Conservation (phyloP, 2,329 filamentous ascomycete species). For the Stemphylium beticola region DNA sequence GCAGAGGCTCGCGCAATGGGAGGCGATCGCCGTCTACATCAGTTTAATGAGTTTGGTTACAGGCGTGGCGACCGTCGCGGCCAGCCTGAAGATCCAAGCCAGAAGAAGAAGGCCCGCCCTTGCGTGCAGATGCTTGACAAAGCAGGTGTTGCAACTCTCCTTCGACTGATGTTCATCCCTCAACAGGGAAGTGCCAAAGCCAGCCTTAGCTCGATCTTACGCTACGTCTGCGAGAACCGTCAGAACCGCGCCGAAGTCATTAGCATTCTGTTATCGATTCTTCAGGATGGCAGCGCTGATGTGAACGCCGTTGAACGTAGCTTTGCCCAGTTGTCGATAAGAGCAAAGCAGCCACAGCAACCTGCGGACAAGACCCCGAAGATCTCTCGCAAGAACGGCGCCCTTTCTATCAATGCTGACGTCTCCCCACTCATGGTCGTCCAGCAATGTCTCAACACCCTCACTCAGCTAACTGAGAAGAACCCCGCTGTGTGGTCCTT, state of each 20-base stretch:
- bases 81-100: slow-evolving; percentile 55
- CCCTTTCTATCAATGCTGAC: slow-evolving; percentile 73
- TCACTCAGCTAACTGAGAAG: slow-evolving; percentile 82
- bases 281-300: slow-evolving; percentile 94
- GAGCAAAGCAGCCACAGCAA: slow-evolving; percentile 76
- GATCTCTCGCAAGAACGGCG: slow-evolving; percentile 75
- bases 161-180: slow-evolving; percentile 98
- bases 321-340: slow-evolving; percentile 89
- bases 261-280: slow-evolving; percentile 86
- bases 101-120: slow-evolving; percentile 72
- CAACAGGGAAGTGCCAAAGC: slow-evolving; percentile 85
- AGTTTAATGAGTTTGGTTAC: slow-evolving; percentile 52
- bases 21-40: slow-evolving; percentile 60
- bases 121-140: slow-evolving; percentile 98
- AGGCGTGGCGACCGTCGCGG: slow-evolving; percentile 46
- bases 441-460: slow-evolving; percentile 87
- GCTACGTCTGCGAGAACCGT: slow-evolving; percentile 94
- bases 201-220: slow-evolving; percentile 84
- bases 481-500: slow-evolving; percentile 88
- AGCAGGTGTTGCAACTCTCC: slow-evolving; percentile 89
- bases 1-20: slow-evolving; percentile 80
- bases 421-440: slow-evolving; percentile 94
- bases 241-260: slow-evolving; percentile 94
- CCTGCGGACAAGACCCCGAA: slow-evolving; percentile 79
- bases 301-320: slow-evolving; percentile 93